Evolutionary conservation across 805 yeast genomes (phyloP).

Genomic region (Monosporozyma solicola): DNA sequence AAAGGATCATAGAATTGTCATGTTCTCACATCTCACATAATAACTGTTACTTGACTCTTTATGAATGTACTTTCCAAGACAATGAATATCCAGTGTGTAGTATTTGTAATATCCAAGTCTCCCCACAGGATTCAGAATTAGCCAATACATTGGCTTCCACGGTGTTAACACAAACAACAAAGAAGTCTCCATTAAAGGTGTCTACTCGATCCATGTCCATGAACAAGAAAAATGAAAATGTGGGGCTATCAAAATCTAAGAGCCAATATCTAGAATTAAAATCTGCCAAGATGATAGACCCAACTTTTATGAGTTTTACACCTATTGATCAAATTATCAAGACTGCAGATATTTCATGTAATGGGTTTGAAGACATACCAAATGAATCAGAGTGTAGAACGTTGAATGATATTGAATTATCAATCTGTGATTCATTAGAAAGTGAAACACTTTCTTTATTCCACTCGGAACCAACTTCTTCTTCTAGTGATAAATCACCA

Average conservation of each 20-base stretch:
- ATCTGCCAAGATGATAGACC: constrained; percentile 5
- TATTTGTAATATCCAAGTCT: constrained; percentile 16
- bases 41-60: constrained; percentile 30
- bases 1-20: constrained; percentile 33
- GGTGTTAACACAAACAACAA: constrained; percentile 7
- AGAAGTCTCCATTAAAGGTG: neutral
- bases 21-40: constrained; percentile 40
- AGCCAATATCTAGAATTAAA: constrained; percentile 17
- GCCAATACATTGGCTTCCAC: constrained; percentile 21
- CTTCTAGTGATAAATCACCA: neutral
- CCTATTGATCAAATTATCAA: constrained; percentile 25
- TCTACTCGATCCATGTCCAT: neutral
- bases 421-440: neutral
- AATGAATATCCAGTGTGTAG: constrained; percentile 21
- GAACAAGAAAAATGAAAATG: neutral
- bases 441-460: neutral
- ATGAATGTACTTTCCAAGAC: constrained; percentile 4
- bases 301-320: constrained; percentile 10
- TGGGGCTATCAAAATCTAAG: neutral
- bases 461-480: neutral
- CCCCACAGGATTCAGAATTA: constrained; percentile 25
- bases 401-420: neutral
- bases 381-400: neutral
- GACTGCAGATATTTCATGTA: constrained; percentile 23
- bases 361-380: constrained; percentile 20